phyloP scores from a whole-genome alignment of 1,284 basidiomycete species.

The Exobasidium cylindrosporum region DNA sequence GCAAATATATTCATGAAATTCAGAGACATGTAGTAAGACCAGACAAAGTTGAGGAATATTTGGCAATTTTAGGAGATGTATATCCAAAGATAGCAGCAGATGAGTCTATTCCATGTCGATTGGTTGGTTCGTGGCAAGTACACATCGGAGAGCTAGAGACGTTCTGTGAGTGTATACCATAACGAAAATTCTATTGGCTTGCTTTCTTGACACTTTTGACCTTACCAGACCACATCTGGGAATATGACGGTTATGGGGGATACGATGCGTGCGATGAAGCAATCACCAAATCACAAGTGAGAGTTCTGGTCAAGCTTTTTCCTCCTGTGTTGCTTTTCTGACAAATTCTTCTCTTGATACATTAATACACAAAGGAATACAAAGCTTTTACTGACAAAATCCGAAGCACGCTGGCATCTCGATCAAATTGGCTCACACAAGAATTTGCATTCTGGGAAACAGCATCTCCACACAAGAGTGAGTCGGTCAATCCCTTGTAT shows the following conservation, averaged over 20 bases:
- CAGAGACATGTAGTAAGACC: conserved; percentile 42
- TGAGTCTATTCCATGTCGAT: conserved; percentile 21
- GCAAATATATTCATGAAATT: conserved; percentile 52
- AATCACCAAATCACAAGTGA: conserved; percentile 20
- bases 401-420: conserved; percentile 27
- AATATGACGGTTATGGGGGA: conserved; percentile 48
- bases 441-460: conserved; percentile 53
- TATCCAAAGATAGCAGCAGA: conserved; percentile 35
- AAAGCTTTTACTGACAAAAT: conserved; percentile 22
- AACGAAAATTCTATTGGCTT: too few relatives aligned
- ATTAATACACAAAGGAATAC: conserved; percentile 5
- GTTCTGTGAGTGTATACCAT: conserved; percentile 44
- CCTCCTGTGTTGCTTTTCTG: too few relatives aligned
- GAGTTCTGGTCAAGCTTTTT: conserved; percentile 7
- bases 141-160: conserved; percentile 49
- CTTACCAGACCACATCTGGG: conserved; percentile 43
- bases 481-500: conserved; percentile 23
- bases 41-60: conserved; percentile 38
- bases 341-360: too few relatives aligned
- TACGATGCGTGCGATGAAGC: conserved; percentile 38
- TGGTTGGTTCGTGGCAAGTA: conserved; percentile 48
- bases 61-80: conserved; percentile 30
- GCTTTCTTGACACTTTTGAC: conserved; percentile 9
- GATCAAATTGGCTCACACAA: conserved; percentile 50
- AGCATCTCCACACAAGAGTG: conserved; percentile 24